These are phyloP conservation scores for Rhododendron henanense DNA, from an alignment of 148 eudicot genomes.

Conservation along the genomic window DNA sequence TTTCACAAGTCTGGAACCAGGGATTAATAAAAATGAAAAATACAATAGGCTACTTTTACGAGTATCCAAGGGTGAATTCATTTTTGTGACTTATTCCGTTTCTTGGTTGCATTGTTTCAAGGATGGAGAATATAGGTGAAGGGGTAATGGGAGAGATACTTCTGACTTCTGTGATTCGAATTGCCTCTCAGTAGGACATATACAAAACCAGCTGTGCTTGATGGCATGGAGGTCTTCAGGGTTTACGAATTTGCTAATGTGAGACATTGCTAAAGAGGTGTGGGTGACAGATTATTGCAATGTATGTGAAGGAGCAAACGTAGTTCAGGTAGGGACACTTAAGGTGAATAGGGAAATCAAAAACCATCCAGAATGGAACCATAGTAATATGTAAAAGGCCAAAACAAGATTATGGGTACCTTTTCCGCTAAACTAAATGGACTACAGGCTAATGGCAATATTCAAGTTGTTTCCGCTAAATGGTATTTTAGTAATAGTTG, in stretches of 20 bases:
- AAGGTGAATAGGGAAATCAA: background rate
- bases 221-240: background rate
- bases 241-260: background rate
- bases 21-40: background rate
- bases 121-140: background rate
- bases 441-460: background rate
- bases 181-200: background rate
- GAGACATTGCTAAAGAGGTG: constrained; percentile 9
- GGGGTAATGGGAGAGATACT: background rate
- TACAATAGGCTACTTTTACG: background rate
- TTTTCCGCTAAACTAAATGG: background rate
- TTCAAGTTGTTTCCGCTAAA: background rate
- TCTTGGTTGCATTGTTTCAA: background rate
- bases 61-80: background rate
- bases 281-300: constrained; percentile 4
- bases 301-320: background rate
- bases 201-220: background rate
- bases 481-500: background rate
- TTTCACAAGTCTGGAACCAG: background rate
- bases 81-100: background rate
- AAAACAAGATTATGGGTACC: background rate
- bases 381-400: background rate
- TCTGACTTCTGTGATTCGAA: background rate
- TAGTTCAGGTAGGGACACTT: constrained; percentile 2
- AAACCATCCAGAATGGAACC: background rate